Evolutionary conservation across 2,329 filamentous ascomycete species (phyloP), one percentile per base, ranked within the genome.

Genomic region (Paecilomyces sp.): DNA sequence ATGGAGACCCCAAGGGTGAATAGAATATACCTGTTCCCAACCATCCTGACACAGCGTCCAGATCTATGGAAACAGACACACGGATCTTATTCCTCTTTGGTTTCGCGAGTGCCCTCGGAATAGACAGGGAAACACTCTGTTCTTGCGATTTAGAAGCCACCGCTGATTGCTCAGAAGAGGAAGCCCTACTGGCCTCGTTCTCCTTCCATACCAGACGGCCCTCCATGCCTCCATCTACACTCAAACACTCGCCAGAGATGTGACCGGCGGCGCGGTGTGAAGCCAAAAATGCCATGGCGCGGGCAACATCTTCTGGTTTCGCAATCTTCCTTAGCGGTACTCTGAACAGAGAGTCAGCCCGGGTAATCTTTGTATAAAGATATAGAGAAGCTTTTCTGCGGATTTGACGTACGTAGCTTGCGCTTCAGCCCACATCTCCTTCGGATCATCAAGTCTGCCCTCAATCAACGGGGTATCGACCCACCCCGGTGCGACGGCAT

Each of bases 1-100:
- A 54, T 25, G 52, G 11, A 30, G 30, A 28, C 3, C 25, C 8
- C 6, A 28, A 3, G 15, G 12, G 54, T 24, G 6, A 12, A 5
- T n/a, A 54, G 31, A n/a, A 63, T 60, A 61, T 66, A 57, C 82
- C 83, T 3, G 84, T 86, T 15, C 84, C 84, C 3, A 86, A 75
- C 76, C 82, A 86, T 56, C 83, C 83, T 0, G 82, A 83, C 1
- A 86, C 79, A 12, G 83, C 84, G 62, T 86, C 84, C 59, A 85
- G 81, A 66, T 85, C 83, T 47, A 79, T 70, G 1, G 77, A 77
- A 30, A 79, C 64, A 24, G 65, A 64, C 18, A 71, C 53, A 7
- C 67, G 65, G 51, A 71, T 64, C 28, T 67, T 67, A 41, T 68
- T 67, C 25, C 59, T 58, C 34, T 58, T 60, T 11, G 61, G 54